Evolutionary conservation across 2,329 filamentous ascomycete species (phyloP).

Genomic region (Grosmannia clavigera): DNA sequence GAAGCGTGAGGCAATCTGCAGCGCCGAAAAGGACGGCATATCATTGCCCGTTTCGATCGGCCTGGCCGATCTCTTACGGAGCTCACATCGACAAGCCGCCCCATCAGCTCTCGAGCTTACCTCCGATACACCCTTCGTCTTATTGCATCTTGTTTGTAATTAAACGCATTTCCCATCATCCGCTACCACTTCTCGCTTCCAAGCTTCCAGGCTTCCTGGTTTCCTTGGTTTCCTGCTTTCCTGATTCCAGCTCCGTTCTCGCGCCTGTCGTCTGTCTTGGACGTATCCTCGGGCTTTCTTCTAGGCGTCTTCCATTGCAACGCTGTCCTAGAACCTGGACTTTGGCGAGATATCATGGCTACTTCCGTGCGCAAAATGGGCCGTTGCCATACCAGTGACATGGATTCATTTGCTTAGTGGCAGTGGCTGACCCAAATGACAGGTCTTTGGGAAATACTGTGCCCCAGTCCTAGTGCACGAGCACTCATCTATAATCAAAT

Average conservation of each 20-base stretch:
- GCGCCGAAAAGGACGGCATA: background rate
- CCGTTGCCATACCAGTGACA: background rate
- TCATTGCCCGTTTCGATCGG: background rate
- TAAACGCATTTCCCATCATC: no score
- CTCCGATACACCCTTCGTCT: no score
- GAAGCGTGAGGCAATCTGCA: background rate
- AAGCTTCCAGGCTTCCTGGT: no score
- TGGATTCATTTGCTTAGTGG: background rate
- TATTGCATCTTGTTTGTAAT: no score
- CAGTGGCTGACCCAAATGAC: background rate
- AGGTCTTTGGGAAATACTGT: background rate
- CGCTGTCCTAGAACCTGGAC: background rate
- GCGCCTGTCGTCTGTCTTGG: no score
- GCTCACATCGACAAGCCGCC: no score
- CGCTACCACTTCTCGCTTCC: no score
- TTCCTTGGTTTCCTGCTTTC: no score
- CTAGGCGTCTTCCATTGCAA: conserved; percentile 1
- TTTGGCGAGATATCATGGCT: background rate
- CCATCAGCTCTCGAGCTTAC: no score
- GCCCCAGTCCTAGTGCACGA: background rate
- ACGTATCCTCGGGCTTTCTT: background rate
- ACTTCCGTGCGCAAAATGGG: background rate
- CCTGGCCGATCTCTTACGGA: background rate
- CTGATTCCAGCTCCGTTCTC: no score
- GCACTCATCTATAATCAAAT: background rate